Evolutionary conservation across 1,284 basidiomycete genomes (phyloP), one percentile per base, ranked within the genome.

Genomic region (Peniophora sp.): DNA sequence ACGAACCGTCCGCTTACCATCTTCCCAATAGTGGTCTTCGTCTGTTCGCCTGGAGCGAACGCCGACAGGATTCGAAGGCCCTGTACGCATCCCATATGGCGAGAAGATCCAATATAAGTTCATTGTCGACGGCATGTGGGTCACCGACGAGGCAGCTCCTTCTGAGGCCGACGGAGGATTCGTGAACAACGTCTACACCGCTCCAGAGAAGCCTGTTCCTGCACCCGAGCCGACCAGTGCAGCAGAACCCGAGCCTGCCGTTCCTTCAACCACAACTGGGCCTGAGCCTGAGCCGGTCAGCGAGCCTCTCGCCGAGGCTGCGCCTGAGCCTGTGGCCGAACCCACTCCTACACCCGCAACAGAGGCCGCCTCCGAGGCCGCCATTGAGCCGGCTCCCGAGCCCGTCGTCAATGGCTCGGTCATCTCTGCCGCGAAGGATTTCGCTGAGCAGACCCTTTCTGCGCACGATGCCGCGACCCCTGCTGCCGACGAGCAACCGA

Each of bases 71-170:
- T 90, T 88, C 64, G 70, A 74, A 54, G 78, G 74, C 24, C 71
- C 65, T 12, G 69, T 78, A 20, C 62, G 68, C 51, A 69, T 88
- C 27, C 84, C 86, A 3, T 89, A 81, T 78, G 76, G 71, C 47
- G 62, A 76, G 49, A 84, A 79, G 59, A 68, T 88, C 54, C 59
- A 69, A 6, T 91, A 85, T 78, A 91, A 91, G 66, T 91, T 81
- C 61, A 71, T 90, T 62, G 86, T 91, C 50, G 88, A 91, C 60
- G 85, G 83, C 27, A 62, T 65, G 52, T 91, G 88, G 88, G 60
- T 69, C 36, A 75, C 76, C 45, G 72, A 74, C 49, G 70, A 75
- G 42, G 72, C 74, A 53, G 72, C 73, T 54, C 81, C 84, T 5
- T 82, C 79, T 49, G 84, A 85, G 62, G 59, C 64, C 1, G 88